A percentile compares a stretch with the other conserved stretches of the same genome.
Evolutionary conservation across 176 grass and related monocot genomes (phyloP).

Genomic region (Cenchrus americanus): DNA sequence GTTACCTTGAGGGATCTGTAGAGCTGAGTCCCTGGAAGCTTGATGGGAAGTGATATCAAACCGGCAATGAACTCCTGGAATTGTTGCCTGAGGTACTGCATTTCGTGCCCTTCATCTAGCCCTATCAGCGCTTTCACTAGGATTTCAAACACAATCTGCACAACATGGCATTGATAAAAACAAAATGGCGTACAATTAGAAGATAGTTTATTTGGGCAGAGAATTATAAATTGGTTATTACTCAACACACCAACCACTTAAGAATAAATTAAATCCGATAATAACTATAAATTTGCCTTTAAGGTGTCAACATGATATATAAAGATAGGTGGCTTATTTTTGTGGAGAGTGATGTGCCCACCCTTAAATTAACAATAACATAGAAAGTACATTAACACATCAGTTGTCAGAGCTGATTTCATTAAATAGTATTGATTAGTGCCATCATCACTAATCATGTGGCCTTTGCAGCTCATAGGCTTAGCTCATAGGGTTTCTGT

Average conservation of each 20-base stretch:
- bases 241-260: not conserved
- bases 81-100: constrained; percentile 83
- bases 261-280: not conserved
- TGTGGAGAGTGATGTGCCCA: too few relatives aligned
- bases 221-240: not conserved
- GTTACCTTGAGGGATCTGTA: constrained; percentile 82
- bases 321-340: too few relatives aligned
- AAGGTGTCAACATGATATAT: too few relatives aligned
- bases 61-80: constrained; percentile 95
- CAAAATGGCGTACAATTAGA: not conserved
- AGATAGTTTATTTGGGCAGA: not conserved
- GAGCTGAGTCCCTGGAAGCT: constrained; percentile 79
- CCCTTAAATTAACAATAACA: too few relatives aligned
- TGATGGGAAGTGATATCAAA: constrained; percentile 81
- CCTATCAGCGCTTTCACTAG: constrained; percentile 81
- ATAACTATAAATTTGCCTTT: too few relatives aligned
- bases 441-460: too few relatives aligned
- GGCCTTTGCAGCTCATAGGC: too few relatives aligned
- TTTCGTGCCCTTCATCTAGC: constrained; percentile 67
- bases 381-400: too few relatives aligned
- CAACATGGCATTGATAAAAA: not conserved
- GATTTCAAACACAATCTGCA: constrained; percentile 86
- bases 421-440: too few relatives aligned
- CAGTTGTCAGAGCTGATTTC: too few relatives aligned
- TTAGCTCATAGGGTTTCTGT: too few relatives aligned